These are phyloP conservation scores for Daldinia decipiens DNA, from an alignment of 495 filamentous ascomycete species.

Conservation along the genomic window DNA sequence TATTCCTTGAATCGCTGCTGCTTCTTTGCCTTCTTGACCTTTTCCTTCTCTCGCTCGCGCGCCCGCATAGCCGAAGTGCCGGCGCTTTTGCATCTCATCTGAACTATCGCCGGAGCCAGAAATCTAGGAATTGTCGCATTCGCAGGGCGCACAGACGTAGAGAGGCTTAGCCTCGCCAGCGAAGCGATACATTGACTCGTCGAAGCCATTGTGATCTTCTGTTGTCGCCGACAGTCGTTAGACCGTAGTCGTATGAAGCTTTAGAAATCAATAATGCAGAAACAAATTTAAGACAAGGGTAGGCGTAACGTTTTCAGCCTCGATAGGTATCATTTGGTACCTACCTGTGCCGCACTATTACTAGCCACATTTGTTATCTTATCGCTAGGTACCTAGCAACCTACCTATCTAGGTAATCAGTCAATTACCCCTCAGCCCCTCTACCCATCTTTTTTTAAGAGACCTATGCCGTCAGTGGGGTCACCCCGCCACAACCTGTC, in stretches of 20 bases:
- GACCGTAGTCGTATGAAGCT: slow-evolving; percentile 15
- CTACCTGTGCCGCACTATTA: background rate
- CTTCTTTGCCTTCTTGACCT: slow-evolving; percentile 75
- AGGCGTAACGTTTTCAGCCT: slow-evolving; percentile 26
- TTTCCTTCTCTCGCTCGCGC: slow-evolving; percentile 63
- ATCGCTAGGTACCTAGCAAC: background rate
- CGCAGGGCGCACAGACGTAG: slow-evolving; percentile 48
- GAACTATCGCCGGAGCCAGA: slow-evolving; percentile 53
- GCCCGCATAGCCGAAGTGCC: slow-evolving; percentile 48
- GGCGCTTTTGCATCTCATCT: slow-evolving; percentile 53
- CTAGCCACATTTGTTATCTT: slow-evolving; percentile 10
- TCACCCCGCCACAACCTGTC: slow-evolving; percentile 36
- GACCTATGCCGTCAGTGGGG: slow-evolving; percentile 36
- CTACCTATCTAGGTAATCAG: slow-evolving; percentile 30
- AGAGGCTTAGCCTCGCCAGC: slow-evolving; percentile 66
- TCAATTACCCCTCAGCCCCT: slow-evolving; percentile 37
- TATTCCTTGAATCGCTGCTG: slow-evolving; percentile 68
- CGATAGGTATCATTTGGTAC: background rate
- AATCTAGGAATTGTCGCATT: slow-evolving; percentile 55
- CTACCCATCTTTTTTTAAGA: slow-evolving; percentile 22
- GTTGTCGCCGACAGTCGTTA: slow-evolving; percentile 23
- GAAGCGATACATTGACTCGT: slow-evolving; percentile 67
- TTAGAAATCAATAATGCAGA: slow-evolving; percentile 14
- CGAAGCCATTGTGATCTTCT: slow-evolving; percentile 52
- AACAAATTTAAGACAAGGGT: slow-evolving; percentile 30